Conservation (phyloP, 2,329 filamentous ascomycete genomes). For the Blastomyces parvus region DNA sequence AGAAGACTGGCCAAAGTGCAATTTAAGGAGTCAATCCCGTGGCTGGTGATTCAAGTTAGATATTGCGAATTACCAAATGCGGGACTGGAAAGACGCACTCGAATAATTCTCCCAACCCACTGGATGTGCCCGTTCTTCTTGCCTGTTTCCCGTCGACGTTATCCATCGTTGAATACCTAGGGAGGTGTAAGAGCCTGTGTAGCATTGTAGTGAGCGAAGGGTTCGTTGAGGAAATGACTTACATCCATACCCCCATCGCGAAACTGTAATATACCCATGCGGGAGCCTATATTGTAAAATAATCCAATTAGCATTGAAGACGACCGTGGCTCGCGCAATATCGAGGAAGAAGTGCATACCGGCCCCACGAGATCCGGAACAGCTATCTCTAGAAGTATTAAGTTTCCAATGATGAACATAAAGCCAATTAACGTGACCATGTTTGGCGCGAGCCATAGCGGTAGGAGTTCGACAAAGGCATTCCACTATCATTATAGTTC, state of each 20-base stretch:
- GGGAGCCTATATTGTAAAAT: conserved; percentile 51
- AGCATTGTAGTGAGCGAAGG: background rate
- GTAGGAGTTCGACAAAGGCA: conserved; percentile 80
- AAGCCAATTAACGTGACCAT: conserved; percentile 95
- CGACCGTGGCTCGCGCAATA: background rate
- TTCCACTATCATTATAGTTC: conserved; percentile 64
- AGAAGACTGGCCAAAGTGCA: conserved; percentile 87
- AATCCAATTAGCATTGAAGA: conserved; percentile 12
- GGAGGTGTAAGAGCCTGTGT: background rate
- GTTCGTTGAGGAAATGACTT: conserved; percentile 17
- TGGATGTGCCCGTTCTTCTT: conserved; percentile 85
- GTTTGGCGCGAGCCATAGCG: conserved; percentile 94
- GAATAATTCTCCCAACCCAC: conserved; percentile 89
- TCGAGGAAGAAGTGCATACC: conserved; percentile 43
- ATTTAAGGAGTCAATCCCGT: conserved; percentile 96
- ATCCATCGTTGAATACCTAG: conserved; percentile 85
- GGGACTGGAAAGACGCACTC: conserved; percentile 47
- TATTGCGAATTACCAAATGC: conserved; percentile 9
- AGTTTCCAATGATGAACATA: conserved; percentile 82
- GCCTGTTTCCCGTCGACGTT: conserved; percentile 99
- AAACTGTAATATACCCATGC: conserved; percentile 95
- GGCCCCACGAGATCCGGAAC: conserved; percentile 88
- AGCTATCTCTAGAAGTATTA: conserved; percentile 62
- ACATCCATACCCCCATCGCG: conserved; percentile 93
- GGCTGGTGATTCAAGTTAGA: conserved; percentile 39